phyloP scores from a whole-genome alignment of 2,329 filamentous ascomycete genomes.

The Penicillium verrucosum region DNA sequence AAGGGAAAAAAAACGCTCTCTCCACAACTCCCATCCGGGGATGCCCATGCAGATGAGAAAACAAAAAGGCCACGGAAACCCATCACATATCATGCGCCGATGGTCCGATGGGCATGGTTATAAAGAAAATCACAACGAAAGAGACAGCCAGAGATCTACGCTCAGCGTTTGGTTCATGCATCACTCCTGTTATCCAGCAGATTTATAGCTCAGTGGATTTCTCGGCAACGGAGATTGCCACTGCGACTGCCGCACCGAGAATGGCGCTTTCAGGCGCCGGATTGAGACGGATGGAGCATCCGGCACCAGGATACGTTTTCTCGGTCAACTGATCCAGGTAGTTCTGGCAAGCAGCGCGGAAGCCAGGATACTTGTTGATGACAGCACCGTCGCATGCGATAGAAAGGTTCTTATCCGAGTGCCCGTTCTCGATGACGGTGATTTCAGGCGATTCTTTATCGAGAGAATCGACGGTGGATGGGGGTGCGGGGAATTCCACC shows the following conservation, averaged over 20 bases:
- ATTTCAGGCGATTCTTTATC: constrained; percentile 33
- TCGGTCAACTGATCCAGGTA: constrained; percentile 43
- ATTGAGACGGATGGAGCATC: constrained; percentile 39
- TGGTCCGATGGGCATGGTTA: constrained; percentile 9
- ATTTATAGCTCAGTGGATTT: constrained; percentile 13
- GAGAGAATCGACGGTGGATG: constrained; percentile 20
- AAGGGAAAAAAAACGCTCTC: constrained; percentile 1
- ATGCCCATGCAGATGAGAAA: constrained; percentile 6
- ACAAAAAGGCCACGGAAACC: not conserved
- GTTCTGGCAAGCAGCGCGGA: constrained; percentile 43
- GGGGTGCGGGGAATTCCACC: constrained; percentile 40
- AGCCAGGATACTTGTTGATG: constrained; percentile 51
- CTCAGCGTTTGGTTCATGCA: constrained; percentile 7
- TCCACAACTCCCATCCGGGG: not conserved
- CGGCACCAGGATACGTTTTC: constrained; percentile 23
- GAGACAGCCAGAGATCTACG: constrained; percentile 10
- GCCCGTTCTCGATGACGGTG: constrained; percentile 34
- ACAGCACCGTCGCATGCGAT: constrained; percentile 54
- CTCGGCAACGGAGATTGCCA: constrained; percentile 42
- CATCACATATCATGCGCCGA: constrained; percentile 13
- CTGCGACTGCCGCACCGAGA: constrained; percentile 47
- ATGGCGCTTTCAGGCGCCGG: constrained; percentile 45
- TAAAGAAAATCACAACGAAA: constrained; percentile 18
- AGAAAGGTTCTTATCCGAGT: constrained; percentile 35
- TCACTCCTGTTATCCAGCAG: constrained; percentile 4